A percentile compares a stretch with the other conserved stretches of the same genome.
phyloP scores from a whole-genome alignment of 2,329 filamentous ascomycete genomes.

The Cytospora piceicola region DNA sequence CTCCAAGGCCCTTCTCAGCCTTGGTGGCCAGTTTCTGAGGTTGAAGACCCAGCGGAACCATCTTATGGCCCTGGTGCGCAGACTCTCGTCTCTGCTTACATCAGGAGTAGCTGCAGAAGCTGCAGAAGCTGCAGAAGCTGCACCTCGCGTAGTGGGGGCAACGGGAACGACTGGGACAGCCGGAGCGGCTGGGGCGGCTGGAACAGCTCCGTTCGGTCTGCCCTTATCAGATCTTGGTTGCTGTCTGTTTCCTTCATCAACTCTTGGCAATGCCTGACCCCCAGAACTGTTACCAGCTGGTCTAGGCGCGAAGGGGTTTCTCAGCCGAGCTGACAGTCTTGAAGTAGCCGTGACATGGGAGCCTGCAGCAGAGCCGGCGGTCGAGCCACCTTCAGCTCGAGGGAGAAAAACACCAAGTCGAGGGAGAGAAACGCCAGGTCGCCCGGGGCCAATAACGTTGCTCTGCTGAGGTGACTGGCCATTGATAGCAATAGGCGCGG shows the following conservation, averaged over 20 bases:
- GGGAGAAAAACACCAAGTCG: background rate
- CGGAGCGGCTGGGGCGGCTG: background rate
- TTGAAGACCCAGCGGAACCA: background rate
- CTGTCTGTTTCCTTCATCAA: background rate
- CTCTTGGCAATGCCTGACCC: background rate
- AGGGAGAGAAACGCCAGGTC: background rate
- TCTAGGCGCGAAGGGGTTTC: background rate
- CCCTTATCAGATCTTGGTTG: background rate
- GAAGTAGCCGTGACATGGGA: background rate
- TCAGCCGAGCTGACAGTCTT: background rate
- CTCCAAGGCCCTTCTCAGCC: conserved; percentile 13
- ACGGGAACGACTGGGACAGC: too few relatives aligned
- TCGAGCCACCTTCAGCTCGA: background rate
- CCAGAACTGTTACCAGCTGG: background rate
- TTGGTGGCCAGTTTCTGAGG: conserved; percentile 10
- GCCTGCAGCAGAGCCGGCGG: background rate
- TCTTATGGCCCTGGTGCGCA: conserved; percentile 2
- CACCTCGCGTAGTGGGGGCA: too few relatives aligned
- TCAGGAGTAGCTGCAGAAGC: background rate
- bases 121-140: background rate
- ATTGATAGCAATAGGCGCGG: background rate
- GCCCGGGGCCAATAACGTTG: background rate
- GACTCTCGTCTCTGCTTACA: background rate
- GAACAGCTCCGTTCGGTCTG: background rate
- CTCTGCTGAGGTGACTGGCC: background rate